Evolutionary conservation across 106 monocot genomes (phyloP), one percentile per base, ranked within the genome.

Genomic region (Apostasia shenzhenica): DNA sequence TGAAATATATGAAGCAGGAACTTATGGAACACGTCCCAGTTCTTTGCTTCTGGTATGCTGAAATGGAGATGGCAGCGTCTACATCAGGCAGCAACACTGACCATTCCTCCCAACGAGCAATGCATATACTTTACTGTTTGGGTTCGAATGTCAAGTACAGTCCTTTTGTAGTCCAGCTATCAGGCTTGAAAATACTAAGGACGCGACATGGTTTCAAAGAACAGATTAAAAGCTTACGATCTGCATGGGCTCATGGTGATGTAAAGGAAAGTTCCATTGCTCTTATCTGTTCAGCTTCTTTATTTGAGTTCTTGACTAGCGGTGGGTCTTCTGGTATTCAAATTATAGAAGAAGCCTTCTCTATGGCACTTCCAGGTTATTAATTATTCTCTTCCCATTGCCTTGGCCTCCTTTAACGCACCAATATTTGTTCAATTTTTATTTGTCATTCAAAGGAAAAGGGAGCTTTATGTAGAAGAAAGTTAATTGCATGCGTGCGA

Each of bases 131-230:
- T 61, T 92, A 84, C 42, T 89, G 84, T 67, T 82, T 89, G 61
- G 95, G 91, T 54, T 45, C 81, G 61, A 81, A 72, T 63, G 26
- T 54, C 4, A 83, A 84, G 48, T 97, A 86, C 72, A 70, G 71
- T 41, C 82, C 92, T 70, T 97, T 84, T 65, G 71, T 62, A 47
- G 54, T 69, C 54, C 76, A 80, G 68, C 14, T 77, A 58, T 79
- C 81, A 4, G 69, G 84, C 54, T 79, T 80, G 10, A 85, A 82
- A 46, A 69, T 92, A 48, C 62, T 97, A 39, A 82, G 79, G 69
- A 86, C 86, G 57, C 92, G 84, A 3, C 89, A 92, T 75, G 95
- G 95, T 66, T 97, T 89, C 58, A 97, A 83, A 85, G 95, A 92
- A 57, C 83, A 89, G 68, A 75, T 86, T 58, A 86, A 72, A 73